phyloP scores from a whole-genome alignment of 2,329 filamentous ascomycete species.

The Aspergillus glaucus region DNA sequence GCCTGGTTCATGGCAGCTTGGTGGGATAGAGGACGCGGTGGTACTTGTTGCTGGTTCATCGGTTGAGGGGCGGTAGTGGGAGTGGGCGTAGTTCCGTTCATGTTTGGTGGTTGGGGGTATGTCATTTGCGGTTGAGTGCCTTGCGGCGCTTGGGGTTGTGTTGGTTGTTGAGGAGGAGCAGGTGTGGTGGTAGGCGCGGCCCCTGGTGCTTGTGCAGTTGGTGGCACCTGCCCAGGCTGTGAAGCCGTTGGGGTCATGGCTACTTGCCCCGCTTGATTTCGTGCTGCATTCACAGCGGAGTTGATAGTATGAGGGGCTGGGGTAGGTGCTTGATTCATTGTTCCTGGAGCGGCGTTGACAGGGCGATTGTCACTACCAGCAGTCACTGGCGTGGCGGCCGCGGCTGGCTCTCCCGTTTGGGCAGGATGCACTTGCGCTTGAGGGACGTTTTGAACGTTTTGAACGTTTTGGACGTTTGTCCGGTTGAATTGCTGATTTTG shows the following conservation, averaged over 20 bases:
- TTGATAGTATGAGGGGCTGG: constrained; percentile 43
- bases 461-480: constrained; percentile 9
- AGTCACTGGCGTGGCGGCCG: constrained; percentile 6
- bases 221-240: constrained; percentile 24
- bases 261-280: constrained; percentile 33
- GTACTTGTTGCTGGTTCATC: constrained; percentile 25
- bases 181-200: constrained; percentile 18
- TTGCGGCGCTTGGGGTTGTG: constrained; percentile 24
- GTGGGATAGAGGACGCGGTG: constrained; percentile 39
- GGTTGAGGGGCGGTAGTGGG: constrained; percentile 21
- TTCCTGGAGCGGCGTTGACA: constrained; percentile 16
- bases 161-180: constrained; percentile 18
- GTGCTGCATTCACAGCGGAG: constrained; percentile 42
- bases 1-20: constrained; percentile 42
- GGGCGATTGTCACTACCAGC: constrained; percentile 14
- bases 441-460: constrained; percentile 6
- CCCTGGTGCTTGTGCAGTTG: constrained; percentile 22
- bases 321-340: constrained; percentile 29
- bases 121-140: constrained; percentile 22
- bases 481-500: constrained; percentile 22
- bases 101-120: constrained; percentile 25
- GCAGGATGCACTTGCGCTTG: constrained; percentile 11
- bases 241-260: constrained; percentile 32
- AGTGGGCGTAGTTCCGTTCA: constrained; percentile 28
- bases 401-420: constrained; percentile 13